phyloP scores from a whole-genome alignment of 2,329 filamentous ascomycete genomes.

The Dichotomopilus funicola region DNA sequence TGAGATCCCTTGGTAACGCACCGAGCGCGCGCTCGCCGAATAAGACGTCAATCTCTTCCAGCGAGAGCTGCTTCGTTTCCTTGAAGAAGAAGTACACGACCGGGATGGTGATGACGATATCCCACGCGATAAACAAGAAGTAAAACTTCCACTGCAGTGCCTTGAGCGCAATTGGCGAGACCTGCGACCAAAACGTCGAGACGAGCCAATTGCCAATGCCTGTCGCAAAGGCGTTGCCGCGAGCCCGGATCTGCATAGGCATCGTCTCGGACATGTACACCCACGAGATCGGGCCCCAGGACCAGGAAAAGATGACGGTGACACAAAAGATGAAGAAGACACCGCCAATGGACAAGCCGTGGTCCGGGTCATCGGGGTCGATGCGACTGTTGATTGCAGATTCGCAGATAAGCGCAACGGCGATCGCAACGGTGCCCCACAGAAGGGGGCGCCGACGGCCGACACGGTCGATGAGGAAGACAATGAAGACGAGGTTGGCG shows the following conservation, averaged over 20 bases:
- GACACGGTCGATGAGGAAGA: conserved; percentile 48
- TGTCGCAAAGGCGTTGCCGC: conserved; percentile 51
- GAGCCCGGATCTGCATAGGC: conserved; percentile 58
- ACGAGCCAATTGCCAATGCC: conserved; percentile 54
- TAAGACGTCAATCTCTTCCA: conserved; percentile 52
- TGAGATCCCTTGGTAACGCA: conserved; percentile 7
- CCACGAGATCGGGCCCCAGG: conserved; percentile 55
- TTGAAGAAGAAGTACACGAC: conserved; percentile 46
- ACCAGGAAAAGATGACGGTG: conserved; percentile 52
- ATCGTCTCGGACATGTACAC: conserved; percentile 62
- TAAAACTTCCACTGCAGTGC: conserved; percentile 46
- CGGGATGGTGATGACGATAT: conserved; percentile 31
- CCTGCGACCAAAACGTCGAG: conserved; percentile 52
- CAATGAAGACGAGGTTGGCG: conserved; percentile 53
- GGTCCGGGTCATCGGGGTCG: conserved; percentile 33
- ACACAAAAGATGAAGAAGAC: conserved; percentile 62
- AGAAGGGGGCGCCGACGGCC: conserved; percentile 47
- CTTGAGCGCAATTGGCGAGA: conserved; percentile 46
- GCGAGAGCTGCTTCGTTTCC: conserved; percentile 41
- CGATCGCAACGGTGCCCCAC: conserved; percentile 47
- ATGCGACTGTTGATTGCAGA: conserved; percentile 49
- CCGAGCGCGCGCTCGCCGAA: conserved; percentile 38
- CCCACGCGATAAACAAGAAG: conserved; percentile 47
- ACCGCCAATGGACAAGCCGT: conserved; percentile 50
- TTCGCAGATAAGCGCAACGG: conserved; percentile 53